Conservation (phyloP, 192 early-diverging fungal genomes). For the Piromyces sp. region DNA sequence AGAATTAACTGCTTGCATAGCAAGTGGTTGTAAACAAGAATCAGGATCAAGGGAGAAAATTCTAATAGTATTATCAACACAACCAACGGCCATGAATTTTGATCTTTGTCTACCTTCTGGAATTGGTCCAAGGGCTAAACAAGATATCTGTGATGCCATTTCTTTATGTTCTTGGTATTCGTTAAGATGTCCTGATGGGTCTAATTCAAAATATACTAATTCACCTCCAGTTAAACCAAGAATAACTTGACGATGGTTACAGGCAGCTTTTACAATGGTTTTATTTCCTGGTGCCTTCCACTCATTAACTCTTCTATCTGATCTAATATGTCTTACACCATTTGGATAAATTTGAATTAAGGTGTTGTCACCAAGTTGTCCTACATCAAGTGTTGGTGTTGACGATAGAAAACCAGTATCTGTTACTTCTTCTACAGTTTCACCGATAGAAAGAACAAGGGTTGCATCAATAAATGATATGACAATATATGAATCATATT, state of each 20-base stretch:
- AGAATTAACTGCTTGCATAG: slow-evolving; percentile 50
- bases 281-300: slow-evolving; percentile 73
- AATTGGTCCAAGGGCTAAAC: slow-evolving; percentile 62
- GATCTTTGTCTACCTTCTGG: slow-evolving; percentile 54
- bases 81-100: slow-evolving; percentile 71
- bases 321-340: slow-evolving; percentile 74
- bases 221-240: slow-evolving; percentile 71
- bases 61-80: slow-evolving; percentile 79
- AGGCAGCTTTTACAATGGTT: slow-evolving; percentile 57
- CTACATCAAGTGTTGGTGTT: slow-evolving; percentile 69
- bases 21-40: slow-evolving; percentile 53
- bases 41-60: slow-evolving; percentile 68
- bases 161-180: slow-evolving; percentile 68
- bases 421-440: slow-evolving; percentile 77
- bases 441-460: slow-evolving; percentile 77
- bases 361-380: slow-evolving; percentile 69
- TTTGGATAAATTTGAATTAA: slow-evolving; percentile 79
- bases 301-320: slow-evolving; percentile 76
- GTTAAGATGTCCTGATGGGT: slow-evolving; percentile 60
- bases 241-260: slow-evolving; percentile 61
- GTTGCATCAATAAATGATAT: slow-evolving; percentile 88
- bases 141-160: slow-evolving; percentile 48
- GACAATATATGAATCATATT: slow-evolving; percentile 68
- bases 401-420: slow-evolving; percentile 75
- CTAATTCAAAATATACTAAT: slow-evolving; percentile 85